phyloP scores from a whole-genome alignment of 257 asterid genomes.

The Oldenlandia corymbosa region DNA sequence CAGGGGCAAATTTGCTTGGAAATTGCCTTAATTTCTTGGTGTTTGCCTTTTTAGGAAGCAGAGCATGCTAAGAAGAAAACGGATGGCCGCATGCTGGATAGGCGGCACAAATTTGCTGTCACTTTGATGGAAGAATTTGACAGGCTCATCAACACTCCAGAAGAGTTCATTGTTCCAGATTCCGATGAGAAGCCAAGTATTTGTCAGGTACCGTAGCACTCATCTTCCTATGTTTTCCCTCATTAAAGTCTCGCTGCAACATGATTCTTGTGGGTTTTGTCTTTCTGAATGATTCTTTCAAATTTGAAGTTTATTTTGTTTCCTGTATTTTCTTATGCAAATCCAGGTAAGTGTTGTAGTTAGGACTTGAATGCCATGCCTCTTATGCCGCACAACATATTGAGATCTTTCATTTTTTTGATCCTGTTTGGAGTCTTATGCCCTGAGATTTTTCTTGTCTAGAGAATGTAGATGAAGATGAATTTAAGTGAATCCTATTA shows the following conservation, averaged over 20 bases:
- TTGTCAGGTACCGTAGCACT: not conserved
- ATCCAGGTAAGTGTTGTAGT: too few species aligned
- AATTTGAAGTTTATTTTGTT: too few species aligned
- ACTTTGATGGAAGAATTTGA: slow-evolving; percentile 12
- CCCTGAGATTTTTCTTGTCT: too few species aligned
- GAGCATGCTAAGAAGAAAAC: slow-evolving; percentile 14
- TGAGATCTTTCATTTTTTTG: too few species aligned
- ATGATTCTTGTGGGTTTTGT: not conserved
- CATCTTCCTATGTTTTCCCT: too few species aligned
- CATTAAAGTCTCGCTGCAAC: not conserved
- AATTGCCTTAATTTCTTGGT: not conserved
- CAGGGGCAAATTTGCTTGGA: not conserved
- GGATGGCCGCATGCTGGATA: slow-evolving; percentile 5
- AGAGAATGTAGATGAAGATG: too few species aligned
- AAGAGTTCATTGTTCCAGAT: slow-evolving; percentile 6
- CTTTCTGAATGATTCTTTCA: too few species aligned
- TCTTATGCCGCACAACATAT: too few species aligned
- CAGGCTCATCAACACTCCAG: slow-evolving; percentile 10
- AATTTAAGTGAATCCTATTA: too few species aligned
- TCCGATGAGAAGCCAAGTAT: not conserved
- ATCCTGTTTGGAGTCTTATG: too few species aligned
- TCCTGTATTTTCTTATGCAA: too few species aligned
- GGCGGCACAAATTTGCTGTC: slow-evolving; percentile 7
- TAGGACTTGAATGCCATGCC: too few species aligned
- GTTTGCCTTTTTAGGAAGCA: slow-evolving; percentile 8